These are phyloP conservation scores for Cladosporium sp. DNA, from an alignment of 2,329 filamentous ascomycete genomes.

Conservation along the genomic window DNA sequence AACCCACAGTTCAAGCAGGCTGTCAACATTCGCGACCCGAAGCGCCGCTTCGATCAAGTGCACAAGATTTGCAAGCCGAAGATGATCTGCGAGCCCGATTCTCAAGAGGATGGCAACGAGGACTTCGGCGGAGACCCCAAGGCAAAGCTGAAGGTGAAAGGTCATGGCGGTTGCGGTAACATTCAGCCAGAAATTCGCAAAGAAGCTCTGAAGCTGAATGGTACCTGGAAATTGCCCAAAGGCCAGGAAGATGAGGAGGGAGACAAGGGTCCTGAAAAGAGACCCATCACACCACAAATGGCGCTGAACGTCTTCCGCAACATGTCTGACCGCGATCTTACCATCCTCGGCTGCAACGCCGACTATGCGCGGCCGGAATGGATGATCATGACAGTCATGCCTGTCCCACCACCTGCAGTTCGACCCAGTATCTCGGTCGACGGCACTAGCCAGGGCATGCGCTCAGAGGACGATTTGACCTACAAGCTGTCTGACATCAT, in stretches of 20 bases:
- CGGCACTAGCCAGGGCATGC: conserved; percentile 83
- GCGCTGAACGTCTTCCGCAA: conserved; percentile 82
- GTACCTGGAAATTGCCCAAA: conserved; percentile 66
- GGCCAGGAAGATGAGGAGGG: conserved; percentile 67
- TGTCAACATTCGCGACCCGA: conserved; percentile 81
- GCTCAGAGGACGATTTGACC: conserved; percentile 97
- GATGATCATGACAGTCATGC: conserved; percentile 95
- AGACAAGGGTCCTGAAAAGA: conserved; percentile 68
- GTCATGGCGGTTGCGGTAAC: conserved; percentile 91
- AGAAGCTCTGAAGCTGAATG: conserved; percentile 77
- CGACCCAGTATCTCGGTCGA: conserved; percentile 97
- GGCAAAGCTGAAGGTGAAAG: conserved; percentile 50
- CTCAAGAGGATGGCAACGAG: conserved; percentile 62
- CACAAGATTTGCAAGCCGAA: conserved; percentile 92
- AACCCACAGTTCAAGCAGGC: conserved; percentile 80
- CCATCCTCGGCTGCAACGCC: conserved; percentile 84
- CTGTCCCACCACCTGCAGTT: conserved; percentile 91
- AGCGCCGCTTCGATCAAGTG: conserved; percentile 86
- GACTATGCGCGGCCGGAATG: conserved; percentile 96
- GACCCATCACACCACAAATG: conserved; percentile 75
- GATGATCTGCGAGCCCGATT: conserved; percentile 75
- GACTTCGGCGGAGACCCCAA: conserved; percentile 58
- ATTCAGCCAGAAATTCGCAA: conserved; percentile 82
- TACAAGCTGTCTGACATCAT: conserved; percentile 99
- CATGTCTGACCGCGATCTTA: conserved; percentile 76